Base-by-base conservation (phyloP, 1,139 yeast species). In the Blastobotrys proliferans region DNA sequence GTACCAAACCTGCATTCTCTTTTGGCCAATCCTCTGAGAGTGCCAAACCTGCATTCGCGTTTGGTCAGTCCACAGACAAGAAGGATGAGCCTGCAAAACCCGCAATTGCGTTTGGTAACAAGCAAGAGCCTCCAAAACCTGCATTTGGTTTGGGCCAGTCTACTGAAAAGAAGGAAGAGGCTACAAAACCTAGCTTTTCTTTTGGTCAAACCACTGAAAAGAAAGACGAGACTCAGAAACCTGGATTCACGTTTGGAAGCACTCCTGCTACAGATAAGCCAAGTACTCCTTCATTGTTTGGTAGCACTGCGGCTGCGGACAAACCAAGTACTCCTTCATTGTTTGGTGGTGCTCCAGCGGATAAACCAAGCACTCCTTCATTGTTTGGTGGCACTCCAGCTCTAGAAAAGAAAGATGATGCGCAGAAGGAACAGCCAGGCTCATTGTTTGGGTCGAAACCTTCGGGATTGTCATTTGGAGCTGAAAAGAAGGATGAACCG, bases 351-450 rank as follows among this genome's bases (percentile, higher is more conserved):
- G n/a, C n/a, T n/a, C 14, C 22, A 14, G 25, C 47, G 13, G 43
- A 58, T 16, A 58, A 55, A 47, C 22, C 40, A 3, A 27, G 26
- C 30, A 22, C n/a, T n/a, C n/a, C n/a, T n/a, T n/a, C n/a, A n/a
- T n/a, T 25, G 17, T 36, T 36, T 20, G 24, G 40, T 25, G 25
- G 25, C 24, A 14, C 33, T 4, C 14, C 33, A 18, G 51, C 56
- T n/a, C n/a, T n/a, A n/a, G n/a, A n/a, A n/a, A n/a, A n/a, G 38
- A 61, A 54, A 5, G 67, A 60, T n/a, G 60, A 57, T 17, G 54
- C 52, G 35, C 44, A 46, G 20, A 48, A 34, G 5, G 33, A 42
- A 26, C 19, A 35, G 10, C 43, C 51, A 20, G 44, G n/a, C 4
- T 29, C 17, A 10, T 29, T 20, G 11, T 29, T 29, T 20, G 33